phyloP scores from a whole-genome alignment of 2,329 filamentous ascomycete species.

The Whalleya microplaca region DNA sequence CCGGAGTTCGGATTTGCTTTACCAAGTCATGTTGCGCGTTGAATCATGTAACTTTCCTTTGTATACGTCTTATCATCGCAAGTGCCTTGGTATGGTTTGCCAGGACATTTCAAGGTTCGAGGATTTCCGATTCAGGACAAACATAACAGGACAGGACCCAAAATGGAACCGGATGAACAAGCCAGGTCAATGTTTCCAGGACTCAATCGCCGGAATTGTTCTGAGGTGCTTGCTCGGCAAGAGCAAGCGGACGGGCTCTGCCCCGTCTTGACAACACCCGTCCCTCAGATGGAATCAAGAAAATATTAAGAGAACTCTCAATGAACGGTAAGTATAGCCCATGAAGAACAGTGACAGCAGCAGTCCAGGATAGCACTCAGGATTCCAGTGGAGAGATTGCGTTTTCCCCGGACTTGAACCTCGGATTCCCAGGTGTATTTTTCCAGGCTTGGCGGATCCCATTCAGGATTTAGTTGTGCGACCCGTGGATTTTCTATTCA shows the following conservation, averaged over 20 bases:
- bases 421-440: conserved; percentile 12
- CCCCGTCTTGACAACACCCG: conserved; percentile 27
- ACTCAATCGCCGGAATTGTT: conserved; percentile 25
- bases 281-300: conserved; percentile 34
- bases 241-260: conserved; percentile 19
- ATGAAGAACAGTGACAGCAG: conserved; percentile 33
- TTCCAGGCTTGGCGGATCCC: conserved; percentile 17
- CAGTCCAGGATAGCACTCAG: conserved; percentile 22
- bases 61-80: conserved; percentile 28
- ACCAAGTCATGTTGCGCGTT: conserved; percentile 34
- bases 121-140: conserved; percentile 25
- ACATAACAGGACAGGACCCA: conserved; percentile 26
- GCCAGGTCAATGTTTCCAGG: conserved; percentile 21
- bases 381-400: conserved; percentile 18
- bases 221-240: conserved; percentile 26
- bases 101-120: conserved; percentile 14
- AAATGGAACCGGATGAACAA: conserved; percentile 20
- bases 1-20: conserved; percentile 48
- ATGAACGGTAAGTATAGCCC: conserved; percentile 45
- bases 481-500: conserved; percentile 22
- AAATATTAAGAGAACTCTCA: conserved; percentile 16
- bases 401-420: conserved; percentile 11
- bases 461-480: conserved; percentile 16
- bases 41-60: conserved; percentile 37
- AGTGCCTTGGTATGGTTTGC: conserved; percentile 30